Conservation (phyloP, 176 grass and related monocot species). For the Eleusine coracana region DNA sequence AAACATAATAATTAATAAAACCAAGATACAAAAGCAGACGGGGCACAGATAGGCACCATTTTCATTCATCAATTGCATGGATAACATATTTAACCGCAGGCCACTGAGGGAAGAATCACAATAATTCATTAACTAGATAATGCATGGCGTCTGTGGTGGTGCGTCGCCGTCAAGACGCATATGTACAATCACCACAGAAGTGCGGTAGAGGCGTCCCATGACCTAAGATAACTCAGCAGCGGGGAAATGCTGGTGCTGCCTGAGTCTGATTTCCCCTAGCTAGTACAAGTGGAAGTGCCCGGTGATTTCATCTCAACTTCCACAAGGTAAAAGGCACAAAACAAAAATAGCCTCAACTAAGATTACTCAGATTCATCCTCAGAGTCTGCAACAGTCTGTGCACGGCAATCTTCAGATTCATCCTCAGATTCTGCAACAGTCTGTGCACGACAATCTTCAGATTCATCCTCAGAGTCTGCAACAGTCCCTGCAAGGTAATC, state of each 20-base stretch:
- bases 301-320: not conserved
- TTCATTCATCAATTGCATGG: not conserved
- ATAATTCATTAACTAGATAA: conserved; percentile 17
- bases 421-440: conserved; percentile 17
- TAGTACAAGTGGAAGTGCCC: conserved; percentile 22
- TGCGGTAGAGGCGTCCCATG: not conserved
- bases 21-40: not conserved
- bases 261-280: conserved; percentile 23
- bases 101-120: not conserved
- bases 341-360: not conserved
- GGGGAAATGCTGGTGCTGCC: conserved; percentile 11
- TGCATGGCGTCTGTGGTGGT: not conserved
- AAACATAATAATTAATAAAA: not conserved
- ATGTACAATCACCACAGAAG: conserved; percentile 45
- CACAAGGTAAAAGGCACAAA: conserved; percentile 1
- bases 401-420: conserved; percentile 41
- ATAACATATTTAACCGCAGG: conserved; percentile 25
- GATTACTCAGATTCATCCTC: conserved; percentile 35
- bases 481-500: not conserved
- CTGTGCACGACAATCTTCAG: conserved; percentile 34
- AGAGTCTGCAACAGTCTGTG: not conserved
- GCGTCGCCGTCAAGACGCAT: conserved; percentile 3
- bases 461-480: conserved; percentile 25
- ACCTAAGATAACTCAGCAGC: conserved; percentile 17
- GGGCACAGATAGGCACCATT: not conserved